Evolutionary conservation across 495 filamentous ascomycete species (phyloP).

Genomic region (Aspergillus saccharolyticus): DNA sequence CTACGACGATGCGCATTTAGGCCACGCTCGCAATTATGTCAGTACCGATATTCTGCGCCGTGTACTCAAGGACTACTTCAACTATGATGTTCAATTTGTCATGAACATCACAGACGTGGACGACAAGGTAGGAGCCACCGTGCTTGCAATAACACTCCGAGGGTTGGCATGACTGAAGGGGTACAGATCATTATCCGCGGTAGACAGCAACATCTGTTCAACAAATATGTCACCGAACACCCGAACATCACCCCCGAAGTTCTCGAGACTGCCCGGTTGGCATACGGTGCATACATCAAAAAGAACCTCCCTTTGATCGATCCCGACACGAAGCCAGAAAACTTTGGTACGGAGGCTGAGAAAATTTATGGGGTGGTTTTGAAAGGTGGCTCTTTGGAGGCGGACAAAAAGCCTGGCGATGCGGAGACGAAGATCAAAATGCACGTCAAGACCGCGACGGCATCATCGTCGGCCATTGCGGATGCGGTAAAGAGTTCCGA

Average conservation of each 20-base stretch:
- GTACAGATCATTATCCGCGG: slow-evolving; percentile 75
- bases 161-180: background rate
- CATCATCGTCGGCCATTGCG: slow-evolving; percentile 53
- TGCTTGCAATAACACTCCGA: background rate
- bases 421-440: slow-evolving; percentile 86
- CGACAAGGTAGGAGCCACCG: slow-evolving; percentile 61
- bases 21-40: slow-evolving; percentile 92
- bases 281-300: slow-evolving; percentile 66
- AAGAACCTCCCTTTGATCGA: slow-evolving; percentile 68
- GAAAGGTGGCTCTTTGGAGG: slow-evolving; percentile 46
- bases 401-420: slow-evolving; percentile 62
- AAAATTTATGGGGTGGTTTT: slow-evolving; percentile 59
- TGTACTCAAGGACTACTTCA: slow-evolving; percentile 81
- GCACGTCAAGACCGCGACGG: slow-evolving; percentile 74
- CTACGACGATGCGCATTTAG: slow-evolving; percentile 86
- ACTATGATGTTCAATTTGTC: slow-evolving; percentile 81
- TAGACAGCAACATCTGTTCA: slow-evolving; percentile 70
- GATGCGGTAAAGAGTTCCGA: slow-evolving; percentile 29
- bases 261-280: slow-evolving; percentile 53
- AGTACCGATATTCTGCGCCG: slow-evolving; percentile 87
- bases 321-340: slow-evolving; percentile 30
- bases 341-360: slow-evolving; percentile 52
- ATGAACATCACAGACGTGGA: slow-evolving; percentile 96
- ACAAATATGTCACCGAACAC: slow-evolving; percentile 45
- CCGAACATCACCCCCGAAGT: slow-evolving; percentile 45